Evolutionary conservation across 768 basidiomycete species (phyloP), one percentile per base, ranked within the genome.

Genomic region (Hebeloma cylindrosporum): DNA sequence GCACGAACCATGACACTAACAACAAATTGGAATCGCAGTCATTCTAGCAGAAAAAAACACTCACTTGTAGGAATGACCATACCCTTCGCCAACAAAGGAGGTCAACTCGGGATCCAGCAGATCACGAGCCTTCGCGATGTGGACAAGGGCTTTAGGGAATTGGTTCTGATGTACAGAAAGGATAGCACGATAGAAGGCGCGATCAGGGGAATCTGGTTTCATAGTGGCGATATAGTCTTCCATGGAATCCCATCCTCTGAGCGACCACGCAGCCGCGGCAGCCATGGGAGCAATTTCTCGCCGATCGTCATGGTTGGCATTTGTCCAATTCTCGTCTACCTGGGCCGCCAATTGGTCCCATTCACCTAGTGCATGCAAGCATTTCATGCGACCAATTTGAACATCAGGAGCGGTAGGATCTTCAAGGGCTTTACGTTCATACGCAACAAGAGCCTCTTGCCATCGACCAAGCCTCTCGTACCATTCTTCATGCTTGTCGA

Each of bases 241-340:
- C 96, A 99, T 99, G 3, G 85, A 79, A 56, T 97, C 93, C 96
- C 96, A 99, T 56, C 97, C 94, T 52, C 87, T 85, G 45, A 97
- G 68, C 2, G 92, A 92, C 95, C 96, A 99, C 2, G 93, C 91
- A 1, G 96, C 95, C 0, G 95, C 94, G 1, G 96, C 91, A 0
- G 95, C 96, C 74, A 99, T 86, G 0, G 96, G 94, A 0, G 96
- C 93, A 52, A 98, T 96, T 65, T 89, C 86, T 40, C 85, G 78
- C 36, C 88, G 83, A 52, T 93, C 85, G 40, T 96, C 93, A 45
- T 85, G 77, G 36, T 74, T 82, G 8, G 91, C 87, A 50, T 79
- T 86, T 3, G 79, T 64, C 96, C 96, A 99, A 51, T 85, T 80
- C 52, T 91, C 83, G 45, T 90, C 85, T 1, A 97, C 93, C 45